A percentile compares a stretch with the other conserved stretches of the same genome.
These are phyloP conservation scores for Hydrangea macrophylla DNA, from an alignment of 148 eudicot species.

Conservation along the genomic window DNA sequence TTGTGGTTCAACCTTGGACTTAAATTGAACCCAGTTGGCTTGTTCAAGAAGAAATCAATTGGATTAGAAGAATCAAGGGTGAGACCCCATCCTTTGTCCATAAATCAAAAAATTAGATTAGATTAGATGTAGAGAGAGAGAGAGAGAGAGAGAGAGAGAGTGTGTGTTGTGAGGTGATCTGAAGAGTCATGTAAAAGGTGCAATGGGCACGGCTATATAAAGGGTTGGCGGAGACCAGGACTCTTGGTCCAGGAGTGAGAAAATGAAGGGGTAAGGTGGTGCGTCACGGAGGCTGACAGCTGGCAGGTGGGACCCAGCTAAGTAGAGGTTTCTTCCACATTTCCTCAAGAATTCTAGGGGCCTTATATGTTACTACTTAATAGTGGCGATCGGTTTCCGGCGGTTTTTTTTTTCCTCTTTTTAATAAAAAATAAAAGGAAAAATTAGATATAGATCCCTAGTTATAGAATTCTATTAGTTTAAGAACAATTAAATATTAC, in stretches of 20 bases:
- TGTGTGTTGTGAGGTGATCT: constrained; percentile 13
- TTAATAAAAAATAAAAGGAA: no score
- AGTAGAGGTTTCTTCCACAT: constrained; percentile 39
- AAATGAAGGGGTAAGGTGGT: constrained; percentile 28
- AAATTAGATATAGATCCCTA: no score
- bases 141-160: no score
- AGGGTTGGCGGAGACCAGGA: constrained; percentile 25
- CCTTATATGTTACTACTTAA: no score
- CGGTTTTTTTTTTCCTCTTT: no score
- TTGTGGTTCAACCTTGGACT: constrained; percentile 23
- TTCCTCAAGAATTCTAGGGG: no score
- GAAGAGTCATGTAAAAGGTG: constrained; percentile 47
- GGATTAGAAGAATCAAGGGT: constrained; percentile 65
- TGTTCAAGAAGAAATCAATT: constrained; percentile 17
- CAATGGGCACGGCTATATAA: constrained; percentile 47
- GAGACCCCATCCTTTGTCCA: constrained; percentile 66
- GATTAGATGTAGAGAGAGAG: no score
- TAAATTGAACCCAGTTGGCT: constrained; percentile 18
- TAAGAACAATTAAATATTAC: no score
- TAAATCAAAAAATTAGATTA: no score
- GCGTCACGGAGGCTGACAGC: constrained; percentile 41
- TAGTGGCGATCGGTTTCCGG: no score
- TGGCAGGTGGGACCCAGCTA: constrained; percentile 22
- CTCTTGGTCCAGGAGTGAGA: no score
- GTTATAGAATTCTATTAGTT: no score